Percentiles rank a stretch among this genome's conserved stretches.
Evolutionary conservation across 495 filamentous ascomycete species (phyloP).

Genomic region (Penicillium nucicola): DNA sequence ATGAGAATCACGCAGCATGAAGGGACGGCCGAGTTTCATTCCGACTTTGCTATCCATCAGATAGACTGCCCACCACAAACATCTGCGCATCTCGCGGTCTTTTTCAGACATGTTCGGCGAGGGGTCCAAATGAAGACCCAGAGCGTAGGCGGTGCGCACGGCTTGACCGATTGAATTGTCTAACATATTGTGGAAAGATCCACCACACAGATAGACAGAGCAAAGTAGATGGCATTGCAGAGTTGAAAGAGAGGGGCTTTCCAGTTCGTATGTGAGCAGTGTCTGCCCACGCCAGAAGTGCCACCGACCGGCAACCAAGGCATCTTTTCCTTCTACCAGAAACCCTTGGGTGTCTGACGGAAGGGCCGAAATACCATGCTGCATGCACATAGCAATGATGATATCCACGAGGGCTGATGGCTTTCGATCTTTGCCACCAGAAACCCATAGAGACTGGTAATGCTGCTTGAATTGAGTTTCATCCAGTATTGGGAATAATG

Average conservation of each 20-base stretch:
- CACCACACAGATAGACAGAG: slow-evolving; percentile 43
- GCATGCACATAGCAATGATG: slow-evolving; percentile 52
- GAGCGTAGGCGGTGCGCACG: slow-evolving; percentile 45
- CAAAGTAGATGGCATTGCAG: slow-evolving; percentile 50
- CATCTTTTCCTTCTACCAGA: slow-evolving; percentile 27
- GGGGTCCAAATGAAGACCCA: slow-evolving; percentile 52
- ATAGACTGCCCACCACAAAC: slow-evolving; percentile 54
- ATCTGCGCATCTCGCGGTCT: slow-evolving; percentile 40
- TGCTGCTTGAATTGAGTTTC: slow-evolving; percentile 46
- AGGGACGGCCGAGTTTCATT: slow-evolving; percentile 54
- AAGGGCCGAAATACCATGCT: slow-evolving; percentile 38
- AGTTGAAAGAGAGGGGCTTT: slow-evolving; percentile 48
- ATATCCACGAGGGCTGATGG: slow-evolving; percentile 54
- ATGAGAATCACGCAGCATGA: slow-evolving; percentile 26
- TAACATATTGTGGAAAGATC: slow-evolving; percentile 49
- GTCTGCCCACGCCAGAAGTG: slow-evolving; percentile 44
- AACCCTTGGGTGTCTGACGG: slow-evolving; percentile 9
- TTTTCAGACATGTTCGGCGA: slow-evolving; percentile 27
- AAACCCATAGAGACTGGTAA: slow-evolving; percentile 46
- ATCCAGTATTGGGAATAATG: slow-evolving; percentile 35
- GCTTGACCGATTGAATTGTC: slow-evolving; percentile 38
- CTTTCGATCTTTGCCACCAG: slow-evolving; percentile 29
- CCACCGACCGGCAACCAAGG: slow-evolving; percentile 44
- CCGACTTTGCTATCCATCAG: slow-evolving; percentile 43
- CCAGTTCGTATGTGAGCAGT: slow-evolving; percentile 42